These are phyloP conservation scores for Cymbopogon flexuosus DNA, from an alignment of 202 grass and related monocot species.

Conservation along the genomic window DNA sequence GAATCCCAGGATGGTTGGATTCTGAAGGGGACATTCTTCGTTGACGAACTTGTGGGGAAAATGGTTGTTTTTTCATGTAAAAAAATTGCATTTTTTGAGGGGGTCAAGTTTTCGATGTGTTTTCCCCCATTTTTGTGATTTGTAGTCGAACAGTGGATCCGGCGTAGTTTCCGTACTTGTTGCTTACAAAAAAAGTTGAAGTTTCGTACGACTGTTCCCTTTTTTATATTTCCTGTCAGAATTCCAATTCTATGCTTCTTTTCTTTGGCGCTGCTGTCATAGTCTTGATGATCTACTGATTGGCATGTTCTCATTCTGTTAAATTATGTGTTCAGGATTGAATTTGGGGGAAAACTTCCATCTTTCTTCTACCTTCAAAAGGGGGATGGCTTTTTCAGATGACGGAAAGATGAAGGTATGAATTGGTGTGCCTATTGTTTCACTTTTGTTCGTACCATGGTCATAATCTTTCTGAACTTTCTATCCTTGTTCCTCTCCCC, in stretches of 20 bases:
- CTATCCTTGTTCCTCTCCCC: background rate
- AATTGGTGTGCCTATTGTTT: constrained; percentile 21
- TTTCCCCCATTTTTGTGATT: rapidly evolving
- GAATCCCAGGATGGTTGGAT: background rate
- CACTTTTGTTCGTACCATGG: background rate
- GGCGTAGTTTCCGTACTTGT: background rate
- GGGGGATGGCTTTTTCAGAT: constrained; percentile 47
- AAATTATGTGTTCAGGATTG: constrained; percentile 8
- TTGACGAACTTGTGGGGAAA: background rate
- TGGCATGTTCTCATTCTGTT: background rate
- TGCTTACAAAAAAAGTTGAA: background rate
- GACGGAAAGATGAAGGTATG: constrained; percentile 70
- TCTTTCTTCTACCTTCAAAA: background rate
- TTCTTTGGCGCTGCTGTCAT: background rate
- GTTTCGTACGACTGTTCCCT: background rate
- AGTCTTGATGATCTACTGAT: background rate
- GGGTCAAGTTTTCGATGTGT: background rate
- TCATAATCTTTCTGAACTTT: background rate
- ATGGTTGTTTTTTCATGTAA: background rate
- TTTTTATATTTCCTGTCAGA: constrained; percentile 1
- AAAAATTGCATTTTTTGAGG: background rate
- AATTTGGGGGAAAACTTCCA: background rate
- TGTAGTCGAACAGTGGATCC: background rate
- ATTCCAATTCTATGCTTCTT: background rate
- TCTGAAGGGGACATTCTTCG: background rate